phyloP scores from a whole-genome alignment of 2,329 filamentous ascomycete genomes.

The Fusarium sp. region DNA sequence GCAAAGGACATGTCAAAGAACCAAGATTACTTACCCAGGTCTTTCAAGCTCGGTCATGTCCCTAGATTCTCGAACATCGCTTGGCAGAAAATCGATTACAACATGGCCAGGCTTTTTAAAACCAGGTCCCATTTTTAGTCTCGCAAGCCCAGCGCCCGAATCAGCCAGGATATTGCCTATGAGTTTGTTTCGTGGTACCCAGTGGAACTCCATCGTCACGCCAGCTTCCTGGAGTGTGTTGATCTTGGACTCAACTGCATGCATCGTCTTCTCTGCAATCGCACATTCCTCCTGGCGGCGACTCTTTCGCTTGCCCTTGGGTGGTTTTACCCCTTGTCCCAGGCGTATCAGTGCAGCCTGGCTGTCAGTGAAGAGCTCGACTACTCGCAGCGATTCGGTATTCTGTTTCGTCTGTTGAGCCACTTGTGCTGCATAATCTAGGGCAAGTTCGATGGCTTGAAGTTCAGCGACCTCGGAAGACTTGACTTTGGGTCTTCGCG shows the following conservation, averaged over 20 bases:
- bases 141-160: conserved; percentile 11
- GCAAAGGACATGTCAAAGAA: not conserved
- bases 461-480: conserved; percentile 4
- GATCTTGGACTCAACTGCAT: not conserved
- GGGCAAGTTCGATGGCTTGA: conserved; percentile 25
- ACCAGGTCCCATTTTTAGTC: not conserved
- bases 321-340: not conserved
- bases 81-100: conserved; percentile 12
- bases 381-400: not conserved
- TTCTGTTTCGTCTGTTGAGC: not conserved
- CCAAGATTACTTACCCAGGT: conserved; percentile 7
- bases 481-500: not conserved
- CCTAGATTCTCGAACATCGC: not conserved
- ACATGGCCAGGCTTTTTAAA: not conserved
- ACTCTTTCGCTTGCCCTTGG: not conserved
- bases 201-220: conserved; percentile 33
- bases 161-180: conserved; percentile 30
- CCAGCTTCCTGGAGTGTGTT: conserved; percentile 1
- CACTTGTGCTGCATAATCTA: conserved; percentile 24
- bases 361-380: conserved; percentile 33
- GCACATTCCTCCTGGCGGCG: not conserved
- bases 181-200: conserved; percentile 29
- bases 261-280: not conserved
- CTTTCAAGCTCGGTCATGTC: too few species aligned
- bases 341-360: not conserved